phyloP scores from a whole-genome alignment of 768 basidiomycete genomes.

The Tremella fuciformis region DNA sequence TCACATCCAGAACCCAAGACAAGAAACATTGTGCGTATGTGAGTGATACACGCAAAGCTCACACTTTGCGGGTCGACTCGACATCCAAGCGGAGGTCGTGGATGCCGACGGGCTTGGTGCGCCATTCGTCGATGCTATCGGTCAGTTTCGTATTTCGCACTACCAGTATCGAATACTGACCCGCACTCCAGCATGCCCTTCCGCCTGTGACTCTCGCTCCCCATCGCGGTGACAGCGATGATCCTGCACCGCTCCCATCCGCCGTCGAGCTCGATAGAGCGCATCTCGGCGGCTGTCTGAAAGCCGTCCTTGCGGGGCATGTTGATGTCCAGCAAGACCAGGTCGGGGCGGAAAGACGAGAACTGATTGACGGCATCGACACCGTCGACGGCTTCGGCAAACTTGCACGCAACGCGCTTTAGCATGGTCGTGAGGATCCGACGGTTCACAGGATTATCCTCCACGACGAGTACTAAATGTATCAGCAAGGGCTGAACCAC shows the following conservation, averaged over 20 bases:
- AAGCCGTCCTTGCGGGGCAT: constrained; percentile 51
- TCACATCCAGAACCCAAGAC: too few species aligned
- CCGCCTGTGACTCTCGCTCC: constrained; percentile 29
- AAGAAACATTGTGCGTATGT: too few species aligned
- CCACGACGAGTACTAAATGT: constrained; percentile 50
- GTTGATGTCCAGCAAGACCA: constrained; percentile 48
- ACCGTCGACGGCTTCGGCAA: constrained; percentile 46
- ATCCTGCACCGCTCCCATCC: constrained; percentile 24
- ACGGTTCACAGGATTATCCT: constrained; percentile 47
- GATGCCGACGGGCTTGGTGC: constrained; percentile 21
- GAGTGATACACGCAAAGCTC: too few species aligned
- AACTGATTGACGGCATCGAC: constrained; percentile 41
- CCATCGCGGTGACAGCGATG: constrained; percentile 47
- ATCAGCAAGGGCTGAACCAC: too few species aligned
- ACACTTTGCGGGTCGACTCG: not conserved
- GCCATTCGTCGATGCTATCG: constrained; percentile 20
- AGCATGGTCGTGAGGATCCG: constrained; percentile 40
- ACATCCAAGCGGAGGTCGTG: constrained; percentile 4
- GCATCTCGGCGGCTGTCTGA: constrained; percentile 42
- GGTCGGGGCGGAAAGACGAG: constrained; percentile 28
- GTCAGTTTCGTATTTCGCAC: not conserved
- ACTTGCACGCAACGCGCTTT: constrained; percentile 26
- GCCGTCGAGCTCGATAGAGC: constrained; percentile 31
- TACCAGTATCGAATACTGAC: not conserved
- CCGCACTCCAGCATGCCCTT: constrained; percentile 41